A percentile compares a stretch with the other conserved stretches of the same genome.
Conservation (phyloP, 805 yeast species). For the Clavispora vitiphila region DNA sequence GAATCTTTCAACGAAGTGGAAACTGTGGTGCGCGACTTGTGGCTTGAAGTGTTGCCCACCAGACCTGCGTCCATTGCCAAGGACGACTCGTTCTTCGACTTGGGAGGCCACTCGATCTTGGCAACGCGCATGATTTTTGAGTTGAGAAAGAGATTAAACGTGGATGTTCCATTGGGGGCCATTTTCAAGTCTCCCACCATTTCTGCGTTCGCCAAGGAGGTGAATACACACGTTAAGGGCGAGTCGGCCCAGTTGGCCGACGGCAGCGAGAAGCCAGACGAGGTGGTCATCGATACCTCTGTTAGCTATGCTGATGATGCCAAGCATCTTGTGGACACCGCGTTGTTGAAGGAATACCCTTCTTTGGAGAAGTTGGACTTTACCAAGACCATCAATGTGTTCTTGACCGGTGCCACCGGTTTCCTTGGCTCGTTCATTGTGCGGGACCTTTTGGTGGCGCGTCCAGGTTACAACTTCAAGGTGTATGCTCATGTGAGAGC, state of each 20-base stretch:
- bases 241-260: slow-evolving; percentile 43
- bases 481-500: slow-evolving; percentile 93
- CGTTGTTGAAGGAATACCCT: slow-evolving; percentile 41
- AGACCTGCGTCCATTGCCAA: slow-evolving; percentile 73
- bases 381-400: slow-evolving; percentile 48
- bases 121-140: slow-evolving; percentile 97
- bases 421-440: slow-evolving; percentile 89
- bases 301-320: slow-evolving; percentile 70
- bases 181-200: slow-evolving; percentile 89
- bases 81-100: slow-evolving; percentile 88
- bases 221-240: slow-evolving; percentile 52
- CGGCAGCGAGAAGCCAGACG: slow-evolving; percentile 19
- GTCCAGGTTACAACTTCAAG: slow-evolving; percentile 46
- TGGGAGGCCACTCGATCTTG: slow-evolving; percentile 96
- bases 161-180: slow-evolving; percentile 85
- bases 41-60: slow-evolving; percentile 83
- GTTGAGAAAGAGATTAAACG: slow-evolving; percentile 67
- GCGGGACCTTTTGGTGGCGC: slow-evolving; percentile 60
- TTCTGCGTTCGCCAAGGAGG: slow-evolving; percentile 67
- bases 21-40: slow-evolving; percentile 66
- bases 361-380: slow-evolving; percentile 36
- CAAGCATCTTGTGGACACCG: slow-evolving; percentile 36
- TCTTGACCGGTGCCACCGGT: slow-evolving; percentile 95
- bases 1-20: slow-evolving; percentile 58
- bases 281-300: slow-evolving; percentile 17